Percentiles rank a stretch among this genome's conserved stretches.
These are phyloP conservation scores for Novymonas esmeraldas DNA, from an alignment of 208 protist species.

Conservation along the genomic window DNA sequence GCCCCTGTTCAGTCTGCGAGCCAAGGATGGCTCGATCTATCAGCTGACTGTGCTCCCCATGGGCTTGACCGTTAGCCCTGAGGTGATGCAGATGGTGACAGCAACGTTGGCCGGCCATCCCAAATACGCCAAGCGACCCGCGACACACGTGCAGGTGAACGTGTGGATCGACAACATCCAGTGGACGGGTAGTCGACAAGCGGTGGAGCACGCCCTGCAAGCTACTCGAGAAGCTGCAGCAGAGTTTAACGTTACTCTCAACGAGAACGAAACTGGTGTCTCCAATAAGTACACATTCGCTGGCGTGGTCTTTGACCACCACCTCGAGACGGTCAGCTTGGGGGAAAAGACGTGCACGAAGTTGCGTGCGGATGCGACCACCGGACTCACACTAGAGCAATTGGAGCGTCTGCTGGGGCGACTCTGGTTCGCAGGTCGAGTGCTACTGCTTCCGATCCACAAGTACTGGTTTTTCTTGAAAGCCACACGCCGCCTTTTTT, in stretches of 20 bases:
- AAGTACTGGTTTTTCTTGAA: neutral
- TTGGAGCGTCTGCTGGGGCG: neutral
- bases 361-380: neutral
- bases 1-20: slow-evolving; percentile 7
- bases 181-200: neutral
- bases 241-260: neutral
- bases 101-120: neutral
- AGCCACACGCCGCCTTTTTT: neutral
- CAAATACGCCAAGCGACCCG: neutral
- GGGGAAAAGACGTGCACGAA: neutral
- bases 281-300: neutral
- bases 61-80: neutral
- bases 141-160: neutral
- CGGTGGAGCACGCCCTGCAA: neutral
- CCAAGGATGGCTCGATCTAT: neutral
- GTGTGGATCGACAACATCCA: slow-evolving; percentile 11
- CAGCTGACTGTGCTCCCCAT: slow-evolving; percentile 1
- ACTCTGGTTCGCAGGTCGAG: neutral
- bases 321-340: neutral
- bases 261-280: neutral
- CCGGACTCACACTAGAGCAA: neutral
- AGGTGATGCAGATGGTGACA: slow-evolving; percentile 2
- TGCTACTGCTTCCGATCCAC: neutral
- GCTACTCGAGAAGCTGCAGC: neutral
- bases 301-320: neutral